A percentile compares a stretch with the other conserved stretches of the same genome.
Evolutionary conservation across 495 filamentous ascomycete species (phyloP).

Genomic region (Amphirosellinia nigrospora): DNA sequence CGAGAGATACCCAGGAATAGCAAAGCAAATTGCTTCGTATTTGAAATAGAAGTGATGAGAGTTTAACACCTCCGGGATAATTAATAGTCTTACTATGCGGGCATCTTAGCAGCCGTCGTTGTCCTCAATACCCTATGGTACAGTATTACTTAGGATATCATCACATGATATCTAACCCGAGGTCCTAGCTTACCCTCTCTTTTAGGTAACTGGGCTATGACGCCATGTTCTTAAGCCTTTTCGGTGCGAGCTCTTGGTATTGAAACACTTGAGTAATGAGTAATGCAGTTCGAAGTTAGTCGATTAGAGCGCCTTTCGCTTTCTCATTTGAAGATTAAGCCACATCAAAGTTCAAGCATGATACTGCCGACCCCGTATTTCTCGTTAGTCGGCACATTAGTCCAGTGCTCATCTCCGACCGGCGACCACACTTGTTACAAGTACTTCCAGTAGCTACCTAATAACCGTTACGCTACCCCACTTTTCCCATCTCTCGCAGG

Average conservation of each 20-base stretch:
- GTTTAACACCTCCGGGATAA: not conserved
- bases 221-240: not conserved
- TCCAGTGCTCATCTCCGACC: conserved; percentile 20
- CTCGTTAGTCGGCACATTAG: conserved; percentile 13
- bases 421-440: not conserved
- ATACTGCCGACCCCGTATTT: conserved; percentile 8
- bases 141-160: not conserved
- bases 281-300: conserved; percentile 1
- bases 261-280: not conserved
- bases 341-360: conserved; percentile 9
- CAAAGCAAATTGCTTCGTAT: not conserved
- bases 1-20: not conserved
- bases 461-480: not conserved
- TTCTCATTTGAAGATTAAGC: not conserved
- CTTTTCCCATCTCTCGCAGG: not conserved
- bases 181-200: not conserved
- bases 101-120: not conserved
- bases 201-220: not conserved
- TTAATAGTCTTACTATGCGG: not conserved
- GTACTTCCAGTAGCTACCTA: not conserved
- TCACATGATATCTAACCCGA: not conserved
- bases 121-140: not conserved
- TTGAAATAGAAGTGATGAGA: not conserved
- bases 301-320: not conserved
- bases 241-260: not conserved